phyloP scores from a whole-genome alignment of 768 basidiomycete species.

The Termitomyces sp. region DNA sequence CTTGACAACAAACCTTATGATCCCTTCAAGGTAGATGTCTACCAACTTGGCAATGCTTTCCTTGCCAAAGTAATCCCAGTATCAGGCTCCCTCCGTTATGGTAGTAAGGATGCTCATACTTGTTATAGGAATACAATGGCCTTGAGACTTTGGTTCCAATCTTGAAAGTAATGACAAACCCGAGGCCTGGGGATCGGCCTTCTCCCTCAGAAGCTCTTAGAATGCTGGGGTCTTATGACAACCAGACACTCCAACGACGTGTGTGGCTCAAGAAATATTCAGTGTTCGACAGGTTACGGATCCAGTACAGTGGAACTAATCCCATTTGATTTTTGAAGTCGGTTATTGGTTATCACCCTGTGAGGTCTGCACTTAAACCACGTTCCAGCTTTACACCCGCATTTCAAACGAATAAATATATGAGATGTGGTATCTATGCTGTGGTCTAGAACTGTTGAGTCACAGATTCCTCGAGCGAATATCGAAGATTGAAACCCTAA shows the following conservation, averaged over 20 bases:
- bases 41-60: too few species aligned
- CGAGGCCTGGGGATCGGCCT: slow-evolving; percentile 2
- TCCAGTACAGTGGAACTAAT: neutral
- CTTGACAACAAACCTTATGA: too few species aligned
- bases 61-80: neutral
- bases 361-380: too few species aligned
- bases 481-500: too few species aligned
- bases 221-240: neutral
- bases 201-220: neutral
- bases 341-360: too few species aligned
- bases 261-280: neutral
- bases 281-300: neutral
- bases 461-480: too few species aligned
- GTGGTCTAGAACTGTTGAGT: too few species aligned
- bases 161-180: slow-evolving; percentile 1
- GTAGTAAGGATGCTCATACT: neutral
- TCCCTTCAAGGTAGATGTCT: too few species aligned
- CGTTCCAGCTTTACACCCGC: too few species aligned
- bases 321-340: neutral
- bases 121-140: slow-evolving; percentile 4
- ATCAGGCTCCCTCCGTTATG: neutral
- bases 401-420: too few species aligned
- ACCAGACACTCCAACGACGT: neutral
- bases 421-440: too few species aligned
- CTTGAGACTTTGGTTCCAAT: neutral